Evolutionary conservation across 345 rosid species (phyloP), one percentile per base, ranked within the genome.

Genomic region (Acer negundo): DNA sequence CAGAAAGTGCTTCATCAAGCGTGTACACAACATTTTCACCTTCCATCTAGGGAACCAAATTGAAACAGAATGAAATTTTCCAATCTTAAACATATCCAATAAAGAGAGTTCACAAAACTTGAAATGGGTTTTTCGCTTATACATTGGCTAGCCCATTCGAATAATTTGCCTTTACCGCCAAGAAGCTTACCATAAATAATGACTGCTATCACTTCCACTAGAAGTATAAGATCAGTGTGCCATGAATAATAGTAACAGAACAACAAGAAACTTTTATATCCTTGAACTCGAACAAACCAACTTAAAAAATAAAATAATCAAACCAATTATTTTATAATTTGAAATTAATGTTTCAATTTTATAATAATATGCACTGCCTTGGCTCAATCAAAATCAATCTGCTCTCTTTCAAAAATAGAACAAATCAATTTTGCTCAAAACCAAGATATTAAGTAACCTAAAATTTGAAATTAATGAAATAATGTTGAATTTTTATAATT

Each of bases 1-100:
- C 67, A 40, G 64, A 58, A 44, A 88, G 85, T 3, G 81, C 91
- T 72, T 88, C 84, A 70, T 86, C 89, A 61, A 86, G 51, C 0
- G 82, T 80, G 80, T 87, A 84, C 3, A 19, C 77, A 16, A 38
- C 59, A 7, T 20, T 22, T 51, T 64, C 59, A 17, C 55, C 40
- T 15, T 67, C 85, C 83, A 84, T 82, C 78, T 80, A 6, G 16
- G 56, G 56, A 38, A 24, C 16, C 31, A 72, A 56, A 59, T 51
- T 47, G 38, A 55, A 71, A n/a, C 11, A 72, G 2, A 35, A 56
- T 6, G 22, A 35, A 0, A 20, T 9, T n/a, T 5, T 10, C 17
- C 26, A 0, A 11, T 22, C 58, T 69, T 46, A 22, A 23, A 22
- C 31, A 10, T 69, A 67, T 19, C n/a, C 51, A 67, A 2, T 38